phyloP scores from a whole-genome alignment of 306 rosid genomes.

The Rubus parviflorus region DNA sequence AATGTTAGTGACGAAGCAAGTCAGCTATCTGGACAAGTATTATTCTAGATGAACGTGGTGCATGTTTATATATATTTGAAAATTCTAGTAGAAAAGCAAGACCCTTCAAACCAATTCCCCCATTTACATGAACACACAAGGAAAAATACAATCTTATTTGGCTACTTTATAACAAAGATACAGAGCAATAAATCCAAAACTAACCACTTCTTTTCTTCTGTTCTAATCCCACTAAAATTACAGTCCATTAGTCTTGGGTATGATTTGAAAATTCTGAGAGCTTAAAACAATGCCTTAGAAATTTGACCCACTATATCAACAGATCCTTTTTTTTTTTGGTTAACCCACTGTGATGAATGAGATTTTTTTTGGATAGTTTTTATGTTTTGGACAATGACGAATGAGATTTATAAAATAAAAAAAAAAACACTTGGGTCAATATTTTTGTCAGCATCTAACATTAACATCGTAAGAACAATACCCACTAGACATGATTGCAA shows the following conservation, averaged over 20 bases:
- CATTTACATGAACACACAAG: conserved; percentile 8
- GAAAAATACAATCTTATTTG: conserved; percentile 2
- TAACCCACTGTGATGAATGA: not conserved
- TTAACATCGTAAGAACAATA: too few relatives aligned
- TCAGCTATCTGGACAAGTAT: not conserved
- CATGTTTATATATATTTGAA: not conserved
- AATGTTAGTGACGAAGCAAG: not conserved
- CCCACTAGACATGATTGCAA: too few relatives aligned
- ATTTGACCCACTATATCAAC: conserved; percentile 9
- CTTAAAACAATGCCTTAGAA: conserved; percentile 1
- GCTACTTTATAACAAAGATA: conserved; percentile 1
- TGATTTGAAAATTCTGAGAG: conserved; percentile 12
- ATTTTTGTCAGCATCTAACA: too few relatives aligned
- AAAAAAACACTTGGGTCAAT: too few relatives aligned
- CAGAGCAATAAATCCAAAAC: conserved; percentile 21
- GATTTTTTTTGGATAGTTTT: too few relatives aligned
- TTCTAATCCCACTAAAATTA: conserved; percentile 22
- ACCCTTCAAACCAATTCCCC: not conserved
- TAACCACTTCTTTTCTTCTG: not conserved
- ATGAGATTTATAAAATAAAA: too few relatives aligned
- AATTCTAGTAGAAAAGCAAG: not conserved
- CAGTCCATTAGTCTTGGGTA: not conserved
- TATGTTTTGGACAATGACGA: too few relatives aligned
- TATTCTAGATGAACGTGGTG: not conserved
- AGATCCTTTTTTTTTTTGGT: not conserved